Evolutionary conservation across 2,329 filamentous ascomycete genomes (phyloP).

Genomic region (Penicillium palitans): DNA sequence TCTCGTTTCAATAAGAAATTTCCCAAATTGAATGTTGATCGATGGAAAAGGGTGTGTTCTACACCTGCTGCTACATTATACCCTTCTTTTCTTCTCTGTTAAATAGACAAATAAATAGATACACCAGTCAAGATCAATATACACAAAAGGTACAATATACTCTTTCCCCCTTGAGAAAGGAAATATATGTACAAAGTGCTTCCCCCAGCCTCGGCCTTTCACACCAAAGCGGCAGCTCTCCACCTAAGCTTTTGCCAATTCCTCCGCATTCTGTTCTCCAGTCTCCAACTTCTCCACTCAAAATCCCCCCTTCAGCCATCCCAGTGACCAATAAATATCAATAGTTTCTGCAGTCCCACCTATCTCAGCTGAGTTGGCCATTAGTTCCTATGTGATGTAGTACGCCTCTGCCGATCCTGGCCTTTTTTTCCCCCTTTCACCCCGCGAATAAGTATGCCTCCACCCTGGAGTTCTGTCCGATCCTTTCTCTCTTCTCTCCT

Average conservation of each 20-base stretch:
- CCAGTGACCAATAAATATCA: constrained; percentile 5
- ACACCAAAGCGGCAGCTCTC: constrained; percentile 10
- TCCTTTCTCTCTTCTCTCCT: neutral
- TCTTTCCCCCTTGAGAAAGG: neutral
- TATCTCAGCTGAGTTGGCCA: neutral
- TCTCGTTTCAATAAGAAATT: neutral
- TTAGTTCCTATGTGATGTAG: constrained; percentile 3
- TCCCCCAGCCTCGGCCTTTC: neutral
- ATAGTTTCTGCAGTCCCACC: neutral
- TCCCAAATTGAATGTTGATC: too few species aligned
- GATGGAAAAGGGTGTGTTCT: neutral
- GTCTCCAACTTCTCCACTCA: constrained; percentile 2
- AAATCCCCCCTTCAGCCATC: neutral
- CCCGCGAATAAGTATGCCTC: constrained; percentile 8
- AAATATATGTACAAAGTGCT: neutral
- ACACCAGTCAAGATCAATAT: neutral
- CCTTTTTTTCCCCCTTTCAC: neutral
- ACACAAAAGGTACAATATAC: neutral
- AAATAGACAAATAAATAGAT: neutral
- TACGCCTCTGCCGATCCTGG: neutral
- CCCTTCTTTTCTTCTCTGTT: neutral
- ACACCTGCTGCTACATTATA: neutral
- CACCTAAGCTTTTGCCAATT: constrained; percentile 25
- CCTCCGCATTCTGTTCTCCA: constrained; percentile 7
- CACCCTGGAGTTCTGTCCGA: neutral